Evolutionary conservation across 2,329 filamentous ascomycete genomes (phyloP), one percentile per base, ranked within the genome.

Genomic region (Beauveria scarabaeidicola): DNA sequence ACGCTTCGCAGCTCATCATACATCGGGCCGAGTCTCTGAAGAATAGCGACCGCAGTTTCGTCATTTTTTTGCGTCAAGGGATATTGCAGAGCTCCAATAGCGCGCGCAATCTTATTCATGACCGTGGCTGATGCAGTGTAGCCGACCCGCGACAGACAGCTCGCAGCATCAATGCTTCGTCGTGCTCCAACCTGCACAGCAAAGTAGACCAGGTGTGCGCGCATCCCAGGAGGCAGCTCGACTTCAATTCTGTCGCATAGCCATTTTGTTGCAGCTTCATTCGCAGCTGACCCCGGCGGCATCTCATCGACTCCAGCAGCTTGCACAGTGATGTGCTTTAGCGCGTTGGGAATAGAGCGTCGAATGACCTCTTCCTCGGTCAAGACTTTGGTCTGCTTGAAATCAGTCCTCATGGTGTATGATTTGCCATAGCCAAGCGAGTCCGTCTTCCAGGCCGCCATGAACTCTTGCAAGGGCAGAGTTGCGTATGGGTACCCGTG

Each of bases 381-480:
- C 11, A 61, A 11, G 3, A 21, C 15, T 23, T 64, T 53, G 5
- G 61, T 5, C 38, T 58, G 61, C 5, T 44, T 46, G 52, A 64
- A 64, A n/a, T 52, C 51, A 43, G 50, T 59, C 43, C 63, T 60
- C 63, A 64, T 64, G 46, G 61, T 64, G 23, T 61, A 64, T 7
- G 63, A 61, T 41, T 61, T 58, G 19, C 62, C 63, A 25, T 64
- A 64, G 1, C 59, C 63, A 10, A 64, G 59, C 10, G 59, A 52
- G n/a, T 63, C 62, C 3, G 62, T 48, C 36, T 58, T 60, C 63
- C 63, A 64, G 3, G 63, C 58, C 19, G 38, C 50, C 62, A 64
- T 52, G 21, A 64, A 61, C 15, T 64, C 59, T 7, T 43, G 40
- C 10, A 64, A 17, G 13, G 62, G 63, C 17, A 63, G 50, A n/a